phyloP scores from a whole-genome alignment of 2,329 filamentous ascomycete species.

The Arthrobotrys iridis region DNA sequence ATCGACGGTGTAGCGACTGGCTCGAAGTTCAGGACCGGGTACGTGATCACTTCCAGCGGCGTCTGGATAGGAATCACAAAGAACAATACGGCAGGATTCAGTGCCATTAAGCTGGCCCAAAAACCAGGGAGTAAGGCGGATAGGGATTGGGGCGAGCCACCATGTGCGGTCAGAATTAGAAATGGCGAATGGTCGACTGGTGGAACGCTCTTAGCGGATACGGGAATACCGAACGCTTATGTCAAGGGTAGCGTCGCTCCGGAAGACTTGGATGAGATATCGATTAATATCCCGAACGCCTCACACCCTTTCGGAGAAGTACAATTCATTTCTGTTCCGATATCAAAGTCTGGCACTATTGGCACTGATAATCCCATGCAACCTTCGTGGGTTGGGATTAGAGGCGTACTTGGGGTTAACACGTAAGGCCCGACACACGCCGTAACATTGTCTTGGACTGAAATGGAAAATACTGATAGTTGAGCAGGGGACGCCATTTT shows the following conservation, averaged over 20 bases:
- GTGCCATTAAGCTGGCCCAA: constrained; percentile 20
- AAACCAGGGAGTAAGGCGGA: background rate
- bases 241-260: constrained; percentile 1
- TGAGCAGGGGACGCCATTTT: constrained; percentile 26
- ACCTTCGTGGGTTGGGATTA: constrained; percentile 33
- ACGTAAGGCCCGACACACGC: background rate
- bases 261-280: constrained; percentile 18
- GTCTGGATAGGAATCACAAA: constrained; percentile 33
- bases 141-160: constrained; percentile 34
- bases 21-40: constrained; percentile 22
- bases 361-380: constrained; percentile 27
- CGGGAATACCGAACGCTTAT: constrained; percentile 29
- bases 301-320: constrained; percentile 20
- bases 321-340: constrained; percentile 14
- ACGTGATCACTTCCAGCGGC: constrained; percentile 29
- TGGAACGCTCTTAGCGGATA: constrained; percentile 37
- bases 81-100: constrained; percentile 27
- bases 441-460: background rate
- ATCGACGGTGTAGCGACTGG: constrained; percentile 25
- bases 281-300: constrained; percentile 11
- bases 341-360: background rate
- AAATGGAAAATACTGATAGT: background rate
- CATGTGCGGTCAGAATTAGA: constrained; percentile 27
- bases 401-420: constrained; percentile 24
- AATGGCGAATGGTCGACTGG: background rate